phyloP scores from a whole-genome alignment of 176 grass and related monocot genomes.

The Musa itinerans region DNA sequence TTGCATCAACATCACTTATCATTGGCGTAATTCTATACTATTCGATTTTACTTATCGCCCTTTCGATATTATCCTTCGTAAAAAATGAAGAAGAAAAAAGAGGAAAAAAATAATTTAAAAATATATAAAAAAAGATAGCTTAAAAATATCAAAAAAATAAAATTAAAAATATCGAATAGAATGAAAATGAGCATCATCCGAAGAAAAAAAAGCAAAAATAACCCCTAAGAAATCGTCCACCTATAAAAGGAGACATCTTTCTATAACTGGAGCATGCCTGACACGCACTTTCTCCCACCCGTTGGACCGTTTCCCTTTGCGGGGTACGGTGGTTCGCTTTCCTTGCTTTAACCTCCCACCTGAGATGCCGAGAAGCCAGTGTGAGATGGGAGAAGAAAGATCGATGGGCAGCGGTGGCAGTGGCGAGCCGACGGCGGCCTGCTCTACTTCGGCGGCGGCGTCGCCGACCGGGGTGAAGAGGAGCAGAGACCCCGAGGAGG shows the following conservation, averaged over 20 bases:
- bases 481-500: conserved; percentile 82
- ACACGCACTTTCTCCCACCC: neutral
- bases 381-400: conserved; percentile 7
- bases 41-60: too few species aligned
- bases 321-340: neutral
- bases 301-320: neutral
- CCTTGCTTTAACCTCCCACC: neutral
- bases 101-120: too few species aligned
- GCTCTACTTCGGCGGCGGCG: conserved; percentile 26
- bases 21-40: too few species aligned
- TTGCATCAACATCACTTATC: fast-evolving
- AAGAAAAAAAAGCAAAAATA: too few species aligned
- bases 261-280: too few species aligned
- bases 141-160: too few species aligned
- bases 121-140: too few species aligned
- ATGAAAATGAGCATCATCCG: too few species aligned
- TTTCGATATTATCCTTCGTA: fast-evolving
- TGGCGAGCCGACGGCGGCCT: conserved; percentile 39
- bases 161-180: too few species aligned
- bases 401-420: conserved; percentile 19
- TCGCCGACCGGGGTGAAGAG: conserved; percentile 43
- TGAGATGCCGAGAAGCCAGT: neutral
- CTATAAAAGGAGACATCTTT: too few species aligned
- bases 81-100: too few species aligned
- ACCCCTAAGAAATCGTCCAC: too few species aligned